Evolutionary conservation across 805 yeast species (phyloP), one percentile per base, ranked within the genome.

Genomic region (Metschnikowia cerradonensis): DNA sequence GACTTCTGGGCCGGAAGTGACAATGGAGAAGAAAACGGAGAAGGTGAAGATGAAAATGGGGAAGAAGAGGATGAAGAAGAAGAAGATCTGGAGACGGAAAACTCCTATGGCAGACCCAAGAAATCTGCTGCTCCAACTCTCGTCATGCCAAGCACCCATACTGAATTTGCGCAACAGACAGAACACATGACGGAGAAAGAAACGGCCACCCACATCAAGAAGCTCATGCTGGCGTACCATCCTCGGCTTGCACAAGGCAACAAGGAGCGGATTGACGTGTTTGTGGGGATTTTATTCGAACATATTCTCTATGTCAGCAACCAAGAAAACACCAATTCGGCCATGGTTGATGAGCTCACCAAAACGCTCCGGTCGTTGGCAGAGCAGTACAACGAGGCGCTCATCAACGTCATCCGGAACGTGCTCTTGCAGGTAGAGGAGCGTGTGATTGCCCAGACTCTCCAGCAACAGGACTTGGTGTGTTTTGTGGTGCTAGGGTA

Each of bases 201-300:
- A 32, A 80, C 81, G 15, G 66, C 79, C 17, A 64, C 67, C 2
- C 67, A 77, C 26, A 73, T 88, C 26, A 77, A 79, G 46, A 76
- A 78, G 50, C 77, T 90, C 39, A 68, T 88, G 50, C 76, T 76
- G 47, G 63, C 73, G 0, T 82, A 84, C 66, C 89, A 87, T 55
- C 96, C 97, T 13, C 82, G 84, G 54, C 73, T 88, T 48, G 90
- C 88, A 2, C 79, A 75, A 49, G 97, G 96, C 2, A 90, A 92
- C 66, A 90, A 88, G 62, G 87, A 83, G 52, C 84, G 79, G 60
- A 68, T 88, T 56, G 87, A 84, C 22, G 62, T 57, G 2, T 86
- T 91, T 60, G 78, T 87, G 1, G 75, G 79, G 3, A 78, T 88
- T 8, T 58, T 90, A 13, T 73, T 88, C 53, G 80, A 83, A 56